Base-by-base conservation (phyloP, 108 stramenopile genomes). In the Licmophora abbreviata region DNA sequence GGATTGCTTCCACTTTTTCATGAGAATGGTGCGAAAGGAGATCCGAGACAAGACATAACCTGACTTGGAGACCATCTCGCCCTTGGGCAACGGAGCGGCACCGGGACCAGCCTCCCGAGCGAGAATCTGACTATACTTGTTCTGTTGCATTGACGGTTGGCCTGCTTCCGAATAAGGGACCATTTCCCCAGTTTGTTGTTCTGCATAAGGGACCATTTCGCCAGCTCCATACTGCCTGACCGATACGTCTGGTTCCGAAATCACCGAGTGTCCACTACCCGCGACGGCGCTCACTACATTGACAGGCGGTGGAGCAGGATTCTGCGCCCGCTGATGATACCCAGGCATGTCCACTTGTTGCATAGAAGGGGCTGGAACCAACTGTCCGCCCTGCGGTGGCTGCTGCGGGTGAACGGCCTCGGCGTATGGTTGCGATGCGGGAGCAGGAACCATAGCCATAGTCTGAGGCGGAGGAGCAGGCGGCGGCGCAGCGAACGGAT, bases 1-100 rank as follows among this genome's bases (percentile, higher is more conserved):
- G 29, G 79, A 71, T 52, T 93, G 86, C 47, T 93, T 93, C 92
- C 92, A 93, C 49, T 89, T 93, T 44, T 88, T 81, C 64, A 88
- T 66, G 5, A 93, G 56, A 51, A 93, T 85, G 6, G 92, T 93
- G 4, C 92, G 80, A 51, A 88, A 86, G 22, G 85, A 84, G 47
- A 88, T 93, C 20, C 92, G 70, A 4, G 84, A 73, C 22, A 93
- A 53, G 28, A 88, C 81, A 37, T 69, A 88, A 4, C 92, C 92
- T n/a, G 64, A 59, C 44, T 83, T 81, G 9, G 59, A 55, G 33
- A 92, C 81, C 17, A 78, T 54, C 22, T 74, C 67, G 6, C 68
- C 66, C 67, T 74, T 63, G 38, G 90, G 90, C 2, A 92, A 72
- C 14, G 82, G 71, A 4, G 85, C 78, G 2, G 78, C 63, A 4